Percentiles rank a stretch among this genome's conserved stretches.
Conservation (phyloP, 768 basidiomycete genomes). For the Agaricus blazei region DNA sequence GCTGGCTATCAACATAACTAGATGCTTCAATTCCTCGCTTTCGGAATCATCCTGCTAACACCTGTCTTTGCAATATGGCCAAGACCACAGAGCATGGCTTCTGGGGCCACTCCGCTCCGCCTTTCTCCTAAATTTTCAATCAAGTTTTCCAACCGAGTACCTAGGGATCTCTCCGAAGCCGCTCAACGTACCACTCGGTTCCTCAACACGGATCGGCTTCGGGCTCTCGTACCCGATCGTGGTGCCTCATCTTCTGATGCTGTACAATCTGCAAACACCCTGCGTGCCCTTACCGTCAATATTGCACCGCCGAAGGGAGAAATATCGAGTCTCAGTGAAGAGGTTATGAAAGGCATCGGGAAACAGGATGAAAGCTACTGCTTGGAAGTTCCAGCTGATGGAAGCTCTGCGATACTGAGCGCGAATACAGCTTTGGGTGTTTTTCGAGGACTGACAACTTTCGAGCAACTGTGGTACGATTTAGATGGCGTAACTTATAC, state of each 20-base stretch:
- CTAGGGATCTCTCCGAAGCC: constrained; percentile 53
- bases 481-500: constrained; percentile 47
- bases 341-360: constrained; percentile 45
- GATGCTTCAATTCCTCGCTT: too few species aligned
- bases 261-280: constrained; percentile 34
- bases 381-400: constrained; percentile 52
- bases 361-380: constrained; percentile 59
- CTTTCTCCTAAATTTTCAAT: constrained; percentile 32
- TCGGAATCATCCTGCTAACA: neutral
- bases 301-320: constrained; percentile 22
- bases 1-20: too few species aligned
- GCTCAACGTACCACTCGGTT: constrained; percentile 38
- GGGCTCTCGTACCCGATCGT: constrained; percentile 55
- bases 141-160: constrained; percentile 40
- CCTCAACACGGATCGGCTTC: constrained; percentile 51
- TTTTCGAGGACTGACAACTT: constrained; percentile 71
- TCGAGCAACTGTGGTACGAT: constrained; percentile 68
- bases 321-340: constrained; percentile 45
- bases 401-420: constrained; percentile 46
- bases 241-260: constrained; percentile 43
- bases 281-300: constrained; percentile 42
- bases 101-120: constrained; percentile 31
- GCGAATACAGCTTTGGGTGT: constrained; percentile 67
- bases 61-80: constrained; percentile 32
- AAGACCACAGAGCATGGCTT: constrained; percentile 35